Evolutionary conservation across 2,329 filamentous ascomycete genomes (phyloP), one percentile per base, ranked within the genome.

Genomic region (Phoma sp.): DNA sequence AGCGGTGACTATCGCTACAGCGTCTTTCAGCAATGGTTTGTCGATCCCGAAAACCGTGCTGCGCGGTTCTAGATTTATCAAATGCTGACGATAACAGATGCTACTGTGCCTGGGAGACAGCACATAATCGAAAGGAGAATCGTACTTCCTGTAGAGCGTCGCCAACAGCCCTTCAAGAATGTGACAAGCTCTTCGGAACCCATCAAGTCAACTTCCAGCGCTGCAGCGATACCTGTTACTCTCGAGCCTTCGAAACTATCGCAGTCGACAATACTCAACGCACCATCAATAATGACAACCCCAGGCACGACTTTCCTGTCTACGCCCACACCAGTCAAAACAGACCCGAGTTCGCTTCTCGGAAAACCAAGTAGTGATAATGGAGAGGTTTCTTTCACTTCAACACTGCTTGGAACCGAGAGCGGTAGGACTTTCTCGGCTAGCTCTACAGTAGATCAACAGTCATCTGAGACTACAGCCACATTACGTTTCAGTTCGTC

Each of bases 111-210:
- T 15, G 33, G 31, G 29, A 47, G 41, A 4, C 32, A 43, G 17
- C 43, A 43, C 33, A 27, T 35, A 35, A 24, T 49, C n/a, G 49
- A 57, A 25, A 15, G 19, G 6, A 33, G 49, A 1, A 12, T 17
- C 21, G 53, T 24, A 47, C 55, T n/a, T 44, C 50, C 50, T 27
- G 15, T 62, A 17, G 40, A 50, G 15, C 59, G 46, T 13, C 57
- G 46, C 13, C 53, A 45, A 31, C 45, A 46, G 19, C 19, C 43
- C 31, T 43, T 54, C 19, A 33, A 9, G 13, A 63, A 64, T 43
- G 37, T 31, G 5, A 64, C 60, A 7, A 53, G 33, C 25, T 21
- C 36, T 17, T 36, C 41, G 12, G 40, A 49, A 15, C 39, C 4
- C 10, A 6, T 27, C 29, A 9, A 13, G 12, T 17, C 46, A 10